Conservation (phyloP, 148 eudicot genomes). For the Drosera capensis region DNA sequence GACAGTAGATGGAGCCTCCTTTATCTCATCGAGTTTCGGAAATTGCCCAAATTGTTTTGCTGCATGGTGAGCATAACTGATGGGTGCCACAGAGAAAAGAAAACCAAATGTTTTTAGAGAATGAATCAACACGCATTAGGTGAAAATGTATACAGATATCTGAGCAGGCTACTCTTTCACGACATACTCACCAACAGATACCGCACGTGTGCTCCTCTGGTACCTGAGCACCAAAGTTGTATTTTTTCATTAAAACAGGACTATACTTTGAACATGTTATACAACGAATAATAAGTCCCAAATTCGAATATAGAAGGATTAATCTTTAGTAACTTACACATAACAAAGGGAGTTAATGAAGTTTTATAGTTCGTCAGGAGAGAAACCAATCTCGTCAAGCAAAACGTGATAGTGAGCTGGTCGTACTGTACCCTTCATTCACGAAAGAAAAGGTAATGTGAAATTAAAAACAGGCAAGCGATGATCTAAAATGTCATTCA, state of each 20-base stretch:
- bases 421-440: slow-evolving; percentile 69
- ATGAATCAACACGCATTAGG: slow-evolving; percentile 1
- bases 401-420: slow-evolving; percentile 93
- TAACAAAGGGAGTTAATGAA: slow-evolving; percentile 73
- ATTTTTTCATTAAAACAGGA: slow-evolving; percentile 4
- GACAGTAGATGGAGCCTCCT: slow-evolving; percentile 12
- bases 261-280: too few species aligned
- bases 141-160: slow-evolving; percentile 1
- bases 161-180: neutral
- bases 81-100: slow-evolving; percentile 63
- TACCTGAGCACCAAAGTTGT: slow-evolving; percentile 29
- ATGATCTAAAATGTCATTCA: too few species aligned
- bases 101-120: neutral
- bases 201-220: slow-evolving; percentile 76
- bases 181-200: slow-evolving; percentile 54
- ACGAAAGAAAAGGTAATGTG: slow-evolving; percentile 3
- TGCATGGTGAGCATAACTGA: slow-evolving; percentile 48
- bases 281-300: too few species aligned
- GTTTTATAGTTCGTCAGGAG: slow-evolving; percentile 72
- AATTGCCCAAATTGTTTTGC: slow-evolving; percentile 22
- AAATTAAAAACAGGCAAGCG: too few species aligned
- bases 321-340: slow-evolving; percentile 40
- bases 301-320: too few species aligned
- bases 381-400: slow-evolving; percentile 95
- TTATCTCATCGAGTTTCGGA: slow-evolving; percentile 17